These are phyloP conservation scores for Metschnikowia continentalis DNA, from an alignment of 805 yeast genomes.

Conservation along the genomic window DNA sequence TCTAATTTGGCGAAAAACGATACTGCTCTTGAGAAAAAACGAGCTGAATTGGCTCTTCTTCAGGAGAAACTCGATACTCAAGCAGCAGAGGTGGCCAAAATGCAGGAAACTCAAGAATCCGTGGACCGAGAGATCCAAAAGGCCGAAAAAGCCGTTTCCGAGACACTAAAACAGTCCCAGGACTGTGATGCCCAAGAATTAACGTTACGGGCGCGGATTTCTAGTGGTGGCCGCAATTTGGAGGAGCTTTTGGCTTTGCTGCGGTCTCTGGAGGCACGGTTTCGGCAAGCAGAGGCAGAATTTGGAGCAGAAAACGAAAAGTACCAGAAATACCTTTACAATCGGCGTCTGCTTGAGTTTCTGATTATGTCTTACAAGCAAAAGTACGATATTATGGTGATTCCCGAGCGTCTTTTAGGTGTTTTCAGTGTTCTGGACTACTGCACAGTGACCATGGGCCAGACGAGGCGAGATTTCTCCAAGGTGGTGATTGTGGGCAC, in stretches of 20 bases:
- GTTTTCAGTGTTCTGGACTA: not conserved
- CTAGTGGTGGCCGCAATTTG: not conserved
- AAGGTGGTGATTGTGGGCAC: conserved; percentile 1
- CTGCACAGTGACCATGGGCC: not conserved
- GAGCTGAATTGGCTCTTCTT: not conserved
- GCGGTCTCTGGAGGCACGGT: not conserved
- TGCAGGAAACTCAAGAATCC: not conserved
- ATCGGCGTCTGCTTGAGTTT: conserved; percentile 46
- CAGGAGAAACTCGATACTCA: not conserved
- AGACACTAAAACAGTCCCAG: not conserved
- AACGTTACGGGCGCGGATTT: not conserved
- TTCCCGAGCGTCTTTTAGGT: not conserved
- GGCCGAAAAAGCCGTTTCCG: not conserved
- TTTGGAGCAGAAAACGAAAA: conserved; percentile 13
- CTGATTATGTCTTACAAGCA: conserved; percentile 30
- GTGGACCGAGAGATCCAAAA: conserved; percentile 1
- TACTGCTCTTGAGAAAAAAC: not conserved
- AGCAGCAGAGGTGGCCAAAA: not conserved
- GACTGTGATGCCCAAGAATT: not conserved
- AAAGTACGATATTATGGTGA: not conserved
- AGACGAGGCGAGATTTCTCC: not conserved
- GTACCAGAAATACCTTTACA: conserved; percentile 30
- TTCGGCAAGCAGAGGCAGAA: not conserved
- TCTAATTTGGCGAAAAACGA: not conserved
- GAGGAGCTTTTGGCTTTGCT: not conserved